Base-by-base conservation (phyloP, 768 basidiomycete genomes). In the Leucocoprinus sp. region DNA sequence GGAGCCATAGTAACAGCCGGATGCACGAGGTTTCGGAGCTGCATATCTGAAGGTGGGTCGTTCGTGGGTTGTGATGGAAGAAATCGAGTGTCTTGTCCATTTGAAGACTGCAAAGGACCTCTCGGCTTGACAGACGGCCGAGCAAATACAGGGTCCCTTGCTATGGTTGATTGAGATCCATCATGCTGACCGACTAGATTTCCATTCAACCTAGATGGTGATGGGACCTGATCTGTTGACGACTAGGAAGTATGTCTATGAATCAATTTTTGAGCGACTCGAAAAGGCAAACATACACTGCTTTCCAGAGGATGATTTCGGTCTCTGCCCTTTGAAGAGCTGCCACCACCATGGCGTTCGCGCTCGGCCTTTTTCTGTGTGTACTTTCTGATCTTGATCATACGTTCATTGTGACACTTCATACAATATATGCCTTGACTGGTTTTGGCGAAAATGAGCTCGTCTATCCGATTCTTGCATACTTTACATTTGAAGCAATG, bases 371-470 rank as follows among this genome's bases (percentile, higher is more conserved):
- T 82, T 62, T 86, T 88, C 65, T 97, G 93, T 2, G 87, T 84
- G 61, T 97, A 90, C 49, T 85, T 81, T 53, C 92, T 69, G 52
- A 92, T 93, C 55, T 88, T 82, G 27, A 90, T 91, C 66, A 98
- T 96, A 50, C 96, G 87, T 49, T 97, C 91, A 64, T 92, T 97
- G 60, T 99, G 96, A 57, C 96, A 99, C 39, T 82, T 77, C 96
- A 95, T 98, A 61, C 96, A 99, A 60, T 98, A 98, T 46, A 98
- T 97, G 43, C 96, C 96, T 57, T 96, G 90, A 50, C 82, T 89
- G 0, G 96, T 98, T 71, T 98, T 98, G 48, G 96, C 96, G 52
- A 97, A 99, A 46, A 98, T 92, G 42, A 98, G 79, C 62, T 99
- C 96, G 64, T 98, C 93, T 52, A 99, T 99, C 47, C 91, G 77